Base-by-base conservation (phyloP, 2,329 filamentous ascomycete species). In the Penicillium sp. region DNA sequence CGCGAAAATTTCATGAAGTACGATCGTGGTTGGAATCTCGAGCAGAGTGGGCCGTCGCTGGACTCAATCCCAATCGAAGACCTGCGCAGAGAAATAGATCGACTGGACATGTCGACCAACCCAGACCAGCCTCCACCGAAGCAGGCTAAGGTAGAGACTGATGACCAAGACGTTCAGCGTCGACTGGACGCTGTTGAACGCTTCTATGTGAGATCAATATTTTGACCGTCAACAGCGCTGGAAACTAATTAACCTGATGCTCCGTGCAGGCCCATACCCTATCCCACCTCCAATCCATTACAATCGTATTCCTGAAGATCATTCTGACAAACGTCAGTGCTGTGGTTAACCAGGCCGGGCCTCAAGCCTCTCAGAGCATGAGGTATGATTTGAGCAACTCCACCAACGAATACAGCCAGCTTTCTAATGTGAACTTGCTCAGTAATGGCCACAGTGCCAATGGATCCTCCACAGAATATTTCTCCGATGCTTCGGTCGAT, bases 291-390 rank as follows among this genome's bases (percentile, higher is more conserved):
- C 93, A 97, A 62, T 97, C 91, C 1, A 72, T 97, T 10, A 85
- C 95, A 3, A 94, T 97, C 53, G 90, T 97, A 4, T 76, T 97
- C 26, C 77, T 97, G 51, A 94, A 93, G 63, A 86, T 89, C 10
- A 84, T 97, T 28, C 70, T 97, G 45, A 78, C 84, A 25, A 94
- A 94, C 58, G 88, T 96, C 32, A 93, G 87, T 18, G 84, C 87
- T n/a, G 77, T 93, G 41, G 83, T 91, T 9, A 80, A 83, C 55
- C 69, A 81, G 50, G 53, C 63, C 20, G 71, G 71, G 46, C 71
- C 71, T 1, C 68, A 73, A 27, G 72, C 54, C 40, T 53, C 56
- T 4, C 60, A 76, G 32, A 67, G 65, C 13, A 64, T 74, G 50
- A 69, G 75, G 59, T 75, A 74, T 44, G 67, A 69, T 16, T 64